Percentiles rank a stretch among this genome's conserved stretches.
phyloP scores from a whole-genome alignment of 1,139 yeast species.

The Kodamaea ohmeri region DNA sequence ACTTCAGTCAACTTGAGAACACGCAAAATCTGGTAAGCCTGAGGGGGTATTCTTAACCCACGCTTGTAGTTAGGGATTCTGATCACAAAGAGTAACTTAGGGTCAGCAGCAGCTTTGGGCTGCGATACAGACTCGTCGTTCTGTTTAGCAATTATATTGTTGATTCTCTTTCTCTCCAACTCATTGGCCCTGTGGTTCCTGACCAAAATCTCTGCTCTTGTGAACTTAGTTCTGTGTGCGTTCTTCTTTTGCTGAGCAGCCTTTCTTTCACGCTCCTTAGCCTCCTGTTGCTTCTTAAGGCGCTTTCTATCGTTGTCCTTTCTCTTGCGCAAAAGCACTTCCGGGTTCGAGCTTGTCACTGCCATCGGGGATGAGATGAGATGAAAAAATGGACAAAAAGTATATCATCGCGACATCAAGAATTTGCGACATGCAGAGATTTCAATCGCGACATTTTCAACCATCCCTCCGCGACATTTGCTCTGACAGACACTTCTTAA shows the following conservation, averaged over 20 bases:
- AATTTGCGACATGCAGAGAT: too few species aligned
- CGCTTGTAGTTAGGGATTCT: conserved; percentile 58
- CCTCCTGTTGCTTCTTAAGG: conserved; percentile 58
- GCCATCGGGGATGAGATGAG: conserved; percentile 37
- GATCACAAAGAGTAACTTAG: conserved; percentile 59
- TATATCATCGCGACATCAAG: too few species aligned
- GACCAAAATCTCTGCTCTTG: conserved; percentile 72
- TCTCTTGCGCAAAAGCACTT: conserved; percentile 70
- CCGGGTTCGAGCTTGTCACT: conserved; percentile 67
- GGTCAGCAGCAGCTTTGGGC: conserved; percentile 23
- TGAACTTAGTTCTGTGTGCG: conserved; percentile 48
- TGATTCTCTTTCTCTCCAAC: conserved; percentile 66
- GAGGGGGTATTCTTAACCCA: conserved; percentile 63
- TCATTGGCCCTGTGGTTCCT: conserved; percentile 61
- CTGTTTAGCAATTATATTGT: conserved; percentile 45
- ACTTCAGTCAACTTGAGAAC: conserved; percentile 56
- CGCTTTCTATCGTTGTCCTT: conserved; percentile 73
- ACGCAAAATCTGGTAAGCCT: conserved; percentile 57
- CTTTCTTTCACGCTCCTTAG: conserved; percentile 21
- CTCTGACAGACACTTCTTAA: too few species aligned
- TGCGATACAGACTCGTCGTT: conserved; percentile 18
- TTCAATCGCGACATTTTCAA: too few species aligned
- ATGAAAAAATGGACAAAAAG: conserved; percentile 12
- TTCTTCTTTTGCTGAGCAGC: conserved; percentile 35
- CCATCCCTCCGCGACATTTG: too few species aligned